A percentile compares a stretch with the other conserved stretches of the same genome.
These are phyloP conservation scores for Alternaria gaisen DNA, from an alignment of 2,329 filamentous ascomycete genomes.

Conservation along the genomic window DNA sequence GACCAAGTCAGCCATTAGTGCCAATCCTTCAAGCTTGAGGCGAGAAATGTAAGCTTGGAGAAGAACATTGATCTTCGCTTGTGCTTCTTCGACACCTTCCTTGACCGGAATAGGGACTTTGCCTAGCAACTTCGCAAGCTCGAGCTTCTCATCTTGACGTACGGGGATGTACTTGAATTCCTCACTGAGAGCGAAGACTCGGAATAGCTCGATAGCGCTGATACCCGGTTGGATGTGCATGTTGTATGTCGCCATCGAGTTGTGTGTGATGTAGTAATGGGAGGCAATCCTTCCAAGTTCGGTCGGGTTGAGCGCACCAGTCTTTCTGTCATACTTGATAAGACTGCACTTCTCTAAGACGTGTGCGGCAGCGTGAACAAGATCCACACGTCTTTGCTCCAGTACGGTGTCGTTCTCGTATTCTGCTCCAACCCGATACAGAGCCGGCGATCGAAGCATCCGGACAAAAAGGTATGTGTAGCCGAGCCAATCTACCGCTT, in stretches of 20 bases:
- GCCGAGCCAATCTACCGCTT: conserved; percentile 98
- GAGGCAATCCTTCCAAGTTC: conserved; percentile 95
- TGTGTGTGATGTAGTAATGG: conserved; percentile 97
- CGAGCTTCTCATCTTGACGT: conserved; percentile 95
- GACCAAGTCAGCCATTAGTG: conserved; percentile 97
- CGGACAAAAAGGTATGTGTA: conserved; percentile 98
- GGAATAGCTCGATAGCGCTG: conserved; percentile 93
- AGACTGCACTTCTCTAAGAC: conserved; percentile 88
- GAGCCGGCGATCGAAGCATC: conserved; percentile 92
- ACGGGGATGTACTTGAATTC: conserved; percentile 99
- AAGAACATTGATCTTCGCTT: conserved; percentile 97
- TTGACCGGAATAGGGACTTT: conserved; percentile 96
- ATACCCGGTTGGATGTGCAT: conserved; percentile 93
- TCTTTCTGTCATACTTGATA: conserved; percentile 94
- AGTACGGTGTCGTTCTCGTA: conserved; percentile 91
- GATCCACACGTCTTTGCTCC: conserved; percentile 96
- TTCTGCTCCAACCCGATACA: conserved; percentile 95
- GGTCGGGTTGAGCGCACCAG: conserved; percentile 85
- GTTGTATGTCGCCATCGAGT: conserved; percentile 97
- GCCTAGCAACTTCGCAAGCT: conserved; percentile 88
- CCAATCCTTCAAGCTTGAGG: conserved; percentile 90
- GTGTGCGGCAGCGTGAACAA: conserved; percentile 91
- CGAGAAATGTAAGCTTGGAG: conserved; percentile 96
- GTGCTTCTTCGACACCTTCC: conserved; percentile 94
- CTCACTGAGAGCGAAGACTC: conserved; percentile 92